phyloP scores from a whole-genome alignment of 306 rosid genomes.

The Prosopis cineraria region DNA sequence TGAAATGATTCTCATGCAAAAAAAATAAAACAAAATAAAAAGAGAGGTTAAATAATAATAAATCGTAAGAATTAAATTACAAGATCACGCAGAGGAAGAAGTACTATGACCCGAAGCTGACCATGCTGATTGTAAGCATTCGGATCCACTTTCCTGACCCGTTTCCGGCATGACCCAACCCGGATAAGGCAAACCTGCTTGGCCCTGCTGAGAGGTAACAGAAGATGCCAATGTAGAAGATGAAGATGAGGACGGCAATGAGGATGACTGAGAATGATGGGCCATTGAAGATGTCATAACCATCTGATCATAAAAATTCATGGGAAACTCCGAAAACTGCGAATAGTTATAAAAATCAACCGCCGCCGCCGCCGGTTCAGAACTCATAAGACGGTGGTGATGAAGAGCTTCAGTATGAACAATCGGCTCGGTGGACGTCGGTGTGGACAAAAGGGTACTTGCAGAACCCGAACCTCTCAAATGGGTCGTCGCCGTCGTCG shows the following conservation, averaged over 20 bases:
- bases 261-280: conserved; percentile 37
- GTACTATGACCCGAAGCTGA: conserved; percentile 41
- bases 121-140: conserved; percentile 26
- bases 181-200: not conserved
- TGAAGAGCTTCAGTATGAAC: conserved; percentile 42
- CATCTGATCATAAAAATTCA: conserved; percentile 34
- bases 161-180: not conserved
- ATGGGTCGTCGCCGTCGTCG: conserved; percentile 14
- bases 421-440: conserved; percentile 52
- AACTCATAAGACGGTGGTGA: not conserved
- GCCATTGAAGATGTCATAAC: conserved; percentile 34
- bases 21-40: no score
- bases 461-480: conserved; percentile 20
- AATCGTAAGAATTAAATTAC: not conserved
- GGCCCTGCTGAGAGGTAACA: conserved; percentile 29
- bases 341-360: not conserved
- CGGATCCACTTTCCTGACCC: not conserved
- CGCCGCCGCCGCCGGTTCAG: not conserved
- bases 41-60: not conserved
- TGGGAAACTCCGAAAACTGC: conserved; percentile 25
- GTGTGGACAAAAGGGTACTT: conserved; percentile 37
- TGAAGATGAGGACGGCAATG: conserved; percentile 15
- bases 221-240: conserved; percentile 25
- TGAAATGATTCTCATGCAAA: not conserved
- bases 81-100: conserved; percentile 34